These are phyloP conservation scores for Luffa acutangula DNA, from an alignment of 306 rosid species.

Conservation along the genomic window DNA sequence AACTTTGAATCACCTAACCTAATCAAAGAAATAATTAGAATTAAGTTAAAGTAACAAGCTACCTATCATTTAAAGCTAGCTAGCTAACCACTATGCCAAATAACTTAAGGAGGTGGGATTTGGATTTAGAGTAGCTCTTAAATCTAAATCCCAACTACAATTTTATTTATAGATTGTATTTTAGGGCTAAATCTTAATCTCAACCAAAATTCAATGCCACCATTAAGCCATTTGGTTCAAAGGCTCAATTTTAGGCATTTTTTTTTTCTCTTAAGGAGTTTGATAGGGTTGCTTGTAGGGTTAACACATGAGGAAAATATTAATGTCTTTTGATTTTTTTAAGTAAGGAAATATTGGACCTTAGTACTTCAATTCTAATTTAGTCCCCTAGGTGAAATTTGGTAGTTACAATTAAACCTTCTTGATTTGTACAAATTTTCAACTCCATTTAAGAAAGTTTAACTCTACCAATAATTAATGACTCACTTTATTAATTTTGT, in stretches of 20 bases:
- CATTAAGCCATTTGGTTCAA: not conserved
- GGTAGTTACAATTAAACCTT: not conserved
- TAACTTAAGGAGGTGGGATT: not conserved
- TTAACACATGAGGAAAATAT: not conserved
- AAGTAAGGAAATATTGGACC: not conserved
- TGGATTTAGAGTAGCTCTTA: not conserved
- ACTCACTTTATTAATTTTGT: not conserved
- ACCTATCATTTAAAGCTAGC: not conserved
- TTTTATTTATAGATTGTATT: not conserved
- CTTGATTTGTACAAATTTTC: not conserved
- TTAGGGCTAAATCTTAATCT: not conserved
- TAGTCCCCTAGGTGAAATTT: not conserved
- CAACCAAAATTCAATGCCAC: slow-evolving; percentile 5
- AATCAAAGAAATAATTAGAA: not conserved
- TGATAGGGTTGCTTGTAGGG: not conserved
- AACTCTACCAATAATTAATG: not conserved
- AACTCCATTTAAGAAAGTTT: not conserved
- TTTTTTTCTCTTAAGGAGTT: not conserved
- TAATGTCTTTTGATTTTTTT: not conserved
- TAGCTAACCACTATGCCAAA: not conserved
- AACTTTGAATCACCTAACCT: not conserved
- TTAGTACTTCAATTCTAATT: slow-evolving; percentile 5
- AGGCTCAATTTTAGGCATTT: not conserved
- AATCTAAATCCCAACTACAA: slow-evolving; percentile 9
- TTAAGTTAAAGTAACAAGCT: not conserved